Percentiles rank a stretch among this genome's conserved stretches.
These are phyloP conservation scores for Colletotrichum endophyticum DNA, from an alignment of 2,329 filamentous ascomycete species.

Conservation along the genomic window DNA sequence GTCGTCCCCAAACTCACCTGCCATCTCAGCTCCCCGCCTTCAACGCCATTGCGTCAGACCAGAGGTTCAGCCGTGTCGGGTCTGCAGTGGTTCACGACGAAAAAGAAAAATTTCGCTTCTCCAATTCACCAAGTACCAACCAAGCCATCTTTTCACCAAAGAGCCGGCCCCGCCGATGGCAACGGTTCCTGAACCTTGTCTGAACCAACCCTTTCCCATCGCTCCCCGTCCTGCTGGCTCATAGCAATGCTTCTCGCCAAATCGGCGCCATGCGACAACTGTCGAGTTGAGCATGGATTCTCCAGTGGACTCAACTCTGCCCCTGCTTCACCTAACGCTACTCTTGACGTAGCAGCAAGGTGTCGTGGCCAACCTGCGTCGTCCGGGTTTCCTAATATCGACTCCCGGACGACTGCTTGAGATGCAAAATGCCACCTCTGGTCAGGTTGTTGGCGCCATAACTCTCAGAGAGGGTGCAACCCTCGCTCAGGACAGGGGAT, in stretches of 20 bases:
- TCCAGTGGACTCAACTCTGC: not conserved
- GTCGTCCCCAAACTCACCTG: not conserved
- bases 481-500: not conserved
- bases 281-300: constrained; percentile 3
- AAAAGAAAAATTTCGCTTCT: not conserved
- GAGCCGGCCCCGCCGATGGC: constrained; percentile 7
- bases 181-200: constrained; percentile 15
- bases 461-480: not conserved
- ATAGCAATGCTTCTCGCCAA: not conserved
- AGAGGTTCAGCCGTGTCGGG: not conserved
- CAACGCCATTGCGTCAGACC: constrained; percentile 11
- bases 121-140: not conserved
- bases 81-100: not conserved
- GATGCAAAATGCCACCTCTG: not conserved
- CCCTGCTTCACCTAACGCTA: not conserved
- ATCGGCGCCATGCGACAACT: not conserved
- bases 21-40: not conserved
- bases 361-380: constrained; percentile 1
- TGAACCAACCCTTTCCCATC: constrained; percentile 9
- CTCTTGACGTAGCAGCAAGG: not conserved
- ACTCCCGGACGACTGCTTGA: not conserved
- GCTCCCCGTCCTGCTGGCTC: not conserved
- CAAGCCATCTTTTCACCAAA: not conserved
- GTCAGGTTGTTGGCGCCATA: not conserved
- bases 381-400: constrained; percentile 13